Evolutionary conservation across 176 grass and related monocot species (phyloP).

Genomic region (Aegilops tauschii): DNA sequence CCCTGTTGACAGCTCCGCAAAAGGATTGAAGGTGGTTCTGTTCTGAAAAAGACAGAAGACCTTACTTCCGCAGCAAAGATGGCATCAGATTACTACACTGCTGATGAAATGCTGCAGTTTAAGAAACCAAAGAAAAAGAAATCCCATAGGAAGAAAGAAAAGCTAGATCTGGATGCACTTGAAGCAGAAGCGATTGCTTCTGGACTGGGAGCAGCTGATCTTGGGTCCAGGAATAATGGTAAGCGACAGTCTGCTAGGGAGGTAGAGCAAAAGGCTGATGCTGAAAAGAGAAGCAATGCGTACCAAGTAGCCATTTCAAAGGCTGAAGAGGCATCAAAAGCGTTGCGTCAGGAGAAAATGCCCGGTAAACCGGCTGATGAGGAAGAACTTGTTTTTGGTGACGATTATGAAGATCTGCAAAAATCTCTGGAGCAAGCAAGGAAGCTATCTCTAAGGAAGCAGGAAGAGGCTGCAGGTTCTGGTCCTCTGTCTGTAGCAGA

Average conservation of each 20-base stretch:
- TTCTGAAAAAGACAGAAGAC: conserved; percentile 63
- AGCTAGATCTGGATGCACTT: conserved; percentile 82
- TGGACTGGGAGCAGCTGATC: conserved; percentile 77
- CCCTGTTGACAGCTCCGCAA: conserved; percentile 69
- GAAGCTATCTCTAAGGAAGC: conserved; percentile 68
- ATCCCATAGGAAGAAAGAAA: conserved; percentile 91
- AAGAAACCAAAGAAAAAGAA: conserved; percentile 99
- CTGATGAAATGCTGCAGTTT: conserved; percentile 89
- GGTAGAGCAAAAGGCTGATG: conserved; percentile 72
- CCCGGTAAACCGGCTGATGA: conserved; percentile 36
- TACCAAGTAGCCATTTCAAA: conserved; percentile 77
- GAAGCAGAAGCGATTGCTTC: conserved; percentile 84
- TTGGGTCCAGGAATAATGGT: conserved; percentile 71
- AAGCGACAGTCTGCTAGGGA: conserved; percentile 56
- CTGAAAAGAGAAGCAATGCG: conserved; percentile 68
- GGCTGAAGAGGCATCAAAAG: conserved; percentile 76
- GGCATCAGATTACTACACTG: conserved; percentile 77
- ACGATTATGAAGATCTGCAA: conserved; percentile 91
- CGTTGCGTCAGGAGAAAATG: conserved; percentile 61
- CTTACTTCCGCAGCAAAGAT: conserved; percentile 55
- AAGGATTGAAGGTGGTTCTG: conserved; percentile 62
- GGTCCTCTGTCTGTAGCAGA: conserved; percentile 52
- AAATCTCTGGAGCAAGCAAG: conserved; percentile 85
- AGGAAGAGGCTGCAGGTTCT: conserved; percentile 53
- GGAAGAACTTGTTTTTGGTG: conserved; percentile 73